Evolutionary conservation across 1,284 basidiomycete species (phyloP).

Genomic region (Xerocomus amazonicus): DNA sequence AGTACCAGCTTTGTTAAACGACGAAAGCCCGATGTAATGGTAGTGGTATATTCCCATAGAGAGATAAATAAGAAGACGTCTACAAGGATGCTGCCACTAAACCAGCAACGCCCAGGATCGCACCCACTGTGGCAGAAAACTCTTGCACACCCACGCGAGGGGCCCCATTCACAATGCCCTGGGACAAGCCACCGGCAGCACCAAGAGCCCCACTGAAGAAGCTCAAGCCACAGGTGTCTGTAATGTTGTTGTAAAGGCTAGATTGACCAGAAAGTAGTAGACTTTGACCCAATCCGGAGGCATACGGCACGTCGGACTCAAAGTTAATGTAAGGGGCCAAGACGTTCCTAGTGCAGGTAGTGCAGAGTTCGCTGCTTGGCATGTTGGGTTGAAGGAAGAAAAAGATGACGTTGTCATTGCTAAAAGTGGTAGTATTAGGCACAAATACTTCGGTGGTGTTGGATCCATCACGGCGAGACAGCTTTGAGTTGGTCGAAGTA

Average conservation of each 20-base stretch:
- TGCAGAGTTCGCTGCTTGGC: constrained; percentile 61
- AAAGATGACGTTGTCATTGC: constrained; percentile 68
- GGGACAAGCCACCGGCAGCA: constrained; percentile 60
- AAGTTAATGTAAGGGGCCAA: constrained; percentile 73
- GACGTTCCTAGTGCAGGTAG: constrained; percentile 73
- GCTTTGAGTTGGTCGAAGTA: too few species aligned
- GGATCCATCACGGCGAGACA: constrained; percentile 27
- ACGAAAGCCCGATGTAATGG: constrained; percentile 15
- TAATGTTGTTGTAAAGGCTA: constrained; percentile 60
- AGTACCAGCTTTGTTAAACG: constrained; percentile 23
- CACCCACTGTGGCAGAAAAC: constrained; percentile 21
- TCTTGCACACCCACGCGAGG: constrained; percentile 24
- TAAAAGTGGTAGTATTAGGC: constrained; percentile 70
- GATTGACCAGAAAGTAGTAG: constrained; percentile 64
- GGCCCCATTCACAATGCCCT: constrained; percentile 33
- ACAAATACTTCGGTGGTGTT: constrained; percentile 34
- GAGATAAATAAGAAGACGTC: background rate
- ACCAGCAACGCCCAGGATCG: constrained; percentile 29
- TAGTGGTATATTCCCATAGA: constrained; percentile 19
- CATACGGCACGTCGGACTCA: constrained; percentile 70
- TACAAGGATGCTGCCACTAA: constrained; percentile 21
- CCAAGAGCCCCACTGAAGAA: constrained; percentile 64
- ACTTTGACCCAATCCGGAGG: constrained; percentile 63
- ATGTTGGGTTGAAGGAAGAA: constrained; percentile 64
- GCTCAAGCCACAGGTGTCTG: constrained; percentile 51